phyloP scores from a whole-genome alignment of 2,329 filamentous ascomycete genomes.

The Neofusicoccum ribis region DNA sequence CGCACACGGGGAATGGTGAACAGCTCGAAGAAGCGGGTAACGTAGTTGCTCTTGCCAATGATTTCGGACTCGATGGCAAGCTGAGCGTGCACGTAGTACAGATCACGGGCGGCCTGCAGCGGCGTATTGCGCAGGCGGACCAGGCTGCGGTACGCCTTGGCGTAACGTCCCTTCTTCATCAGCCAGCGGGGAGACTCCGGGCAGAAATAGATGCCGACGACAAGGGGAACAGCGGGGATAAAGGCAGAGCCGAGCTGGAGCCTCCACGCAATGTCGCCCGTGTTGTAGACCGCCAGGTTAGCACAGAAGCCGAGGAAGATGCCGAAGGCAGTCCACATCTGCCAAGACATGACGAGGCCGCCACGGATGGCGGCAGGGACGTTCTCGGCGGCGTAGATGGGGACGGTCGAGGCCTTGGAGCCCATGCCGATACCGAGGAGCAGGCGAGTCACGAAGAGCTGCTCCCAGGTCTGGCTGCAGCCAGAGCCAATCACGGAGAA shows the following conservation, averaged over 20 bases:
- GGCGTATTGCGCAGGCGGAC: slow-evolving; percentile 40
- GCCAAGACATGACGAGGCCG: slow-evolving; percentile 50
- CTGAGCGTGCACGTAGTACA: slow-evolving; percentile 44
- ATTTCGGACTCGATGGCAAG: slow-evolving; percentile 37
- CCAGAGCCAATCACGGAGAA: slow-evolving; percentile 38
- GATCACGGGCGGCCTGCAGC: slow-evolving; percentile 44
- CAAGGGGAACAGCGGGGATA: slow-evolving; percentile 39
- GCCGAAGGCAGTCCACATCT: slow-evolving; percentile 46
- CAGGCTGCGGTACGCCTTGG: slow-evolving; percentile 42
- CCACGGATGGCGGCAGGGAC: slow-evolving; percentile 42
- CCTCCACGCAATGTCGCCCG: slow-evolving; percentile 39
- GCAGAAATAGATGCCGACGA: slow-evolving; percentile 44
- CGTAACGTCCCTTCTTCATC: slow-evolving; percentile 43
- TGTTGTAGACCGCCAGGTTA: slow-evolving; percentile 42
- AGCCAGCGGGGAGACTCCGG: slow-evolving; percentile 43
- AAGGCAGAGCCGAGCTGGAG: slow-evolving; percentile 43
- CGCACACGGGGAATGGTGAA: slow-evolving; percentile 70
- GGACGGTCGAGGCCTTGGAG: slow-evolving; percentile 47
- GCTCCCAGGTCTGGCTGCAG: slow-evolving; percentile 39
- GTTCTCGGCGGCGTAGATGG: slow-evolving; percentile 43
- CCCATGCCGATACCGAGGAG: slow-evolving; percentile 46
- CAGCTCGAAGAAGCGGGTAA: slow-evolving; percentile 52
- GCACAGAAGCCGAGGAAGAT: slow-evolving; percentile 48
- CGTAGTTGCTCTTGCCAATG: slow-evolving; percentile 39
- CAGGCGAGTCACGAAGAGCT: slow-evolving; percentile 41